phyloP scores from a whole-genome alignment of 257 asterid genomes.

The Asclepias syriaca region DNA sequence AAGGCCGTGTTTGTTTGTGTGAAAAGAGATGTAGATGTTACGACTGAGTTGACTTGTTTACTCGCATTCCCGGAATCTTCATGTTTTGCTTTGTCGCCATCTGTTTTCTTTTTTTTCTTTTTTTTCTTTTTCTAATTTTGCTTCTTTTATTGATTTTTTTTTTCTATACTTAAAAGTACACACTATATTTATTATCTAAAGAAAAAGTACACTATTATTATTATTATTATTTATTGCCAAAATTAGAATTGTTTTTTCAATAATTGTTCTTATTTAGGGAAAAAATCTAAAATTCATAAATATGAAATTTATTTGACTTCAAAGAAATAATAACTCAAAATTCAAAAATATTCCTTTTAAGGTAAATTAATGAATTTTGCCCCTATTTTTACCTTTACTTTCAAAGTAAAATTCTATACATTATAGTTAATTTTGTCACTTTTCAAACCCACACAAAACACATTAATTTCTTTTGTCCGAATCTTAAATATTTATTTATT shows the following conservation, averaged over 20 bases:
- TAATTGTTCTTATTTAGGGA: neutral
- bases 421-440: too few species aligned
- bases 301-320: neutral
- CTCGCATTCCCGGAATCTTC: neutral
- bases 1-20: neutral
- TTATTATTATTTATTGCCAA: neutral
- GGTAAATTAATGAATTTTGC: too few species aligned
- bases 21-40: neutral
- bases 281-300: neutral
- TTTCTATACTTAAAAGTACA: neutral
- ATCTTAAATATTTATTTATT: too few species aligned
- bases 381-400: too few species aligned
- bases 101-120: neutral
- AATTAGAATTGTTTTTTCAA: neutral
- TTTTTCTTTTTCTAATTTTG: neutral
- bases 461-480: too few species aligned
- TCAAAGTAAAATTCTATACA: too few species aligned
- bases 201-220: neutral
- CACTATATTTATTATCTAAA: too few species aligned
- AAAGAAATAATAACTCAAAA: neutral
- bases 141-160: neutral
- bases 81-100: slow-evolving; percentile 1
- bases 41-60: neutral
- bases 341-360: too few species aligned
- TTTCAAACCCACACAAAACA: too few species aligned